Evolutionary conservation across 352 stramenopile genomes (phyloP).

Genomic region (Phytophthora uliginosa): DNA sequence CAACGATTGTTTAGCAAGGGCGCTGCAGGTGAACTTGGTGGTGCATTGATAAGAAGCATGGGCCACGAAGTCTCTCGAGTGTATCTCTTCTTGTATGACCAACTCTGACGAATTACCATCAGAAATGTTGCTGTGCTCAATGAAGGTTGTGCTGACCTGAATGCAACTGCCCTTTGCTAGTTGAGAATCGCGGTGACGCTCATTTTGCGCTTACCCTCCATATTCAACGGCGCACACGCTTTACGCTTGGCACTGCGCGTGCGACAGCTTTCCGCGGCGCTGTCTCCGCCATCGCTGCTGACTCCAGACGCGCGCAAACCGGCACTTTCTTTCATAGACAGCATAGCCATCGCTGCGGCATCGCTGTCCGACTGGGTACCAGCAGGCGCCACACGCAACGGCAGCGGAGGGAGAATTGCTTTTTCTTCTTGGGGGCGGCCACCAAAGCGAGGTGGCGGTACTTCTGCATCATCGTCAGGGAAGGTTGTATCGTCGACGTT

Average conservation of each 20-base stretch:
- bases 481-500: conserved; percentile 58
- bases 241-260: conserved; percentile 70
- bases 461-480: conserved; percentile 41
- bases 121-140: conserved; percentile 6
- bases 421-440: conserved; percentile 39
- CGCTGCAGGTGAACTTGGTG: conserved; percentile 12
- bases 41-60: conserved; percentile 27
- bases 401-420: conserved; percentile 26
- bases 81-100: conserved; percentile 7
- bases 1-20: background rate
- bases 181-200: conserved; percentile 91
- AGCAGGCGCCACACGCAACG: conserved; percentile 26
- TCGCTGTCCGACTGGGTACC: conserved; percentile 82
- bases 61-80: conserved; percentile 19
- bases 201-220: conserved; percentile 89
- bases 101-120: too few relatives aligned
- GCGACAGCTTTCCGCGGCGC: conserved; percentile 32
- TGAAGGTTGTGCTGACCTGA: conserved; percentile 7
- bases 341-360: conserved; percentile 78
- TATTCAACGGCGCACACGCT: conserved; percentile 65
- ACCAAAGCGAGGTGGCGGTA: conserved; percentile 34
- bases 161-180: conserved; percentile 37
- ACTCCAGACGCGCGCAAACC: conserved; percentile 34
- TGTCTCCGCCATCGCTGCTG: conserved; percentile 58
- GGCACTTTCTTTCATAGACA: conserved; percentile 80